phyloP scores from a whole-genome alignment of 1,284 basidiomycete genomes.

The Tilletia horrida region DNA sequence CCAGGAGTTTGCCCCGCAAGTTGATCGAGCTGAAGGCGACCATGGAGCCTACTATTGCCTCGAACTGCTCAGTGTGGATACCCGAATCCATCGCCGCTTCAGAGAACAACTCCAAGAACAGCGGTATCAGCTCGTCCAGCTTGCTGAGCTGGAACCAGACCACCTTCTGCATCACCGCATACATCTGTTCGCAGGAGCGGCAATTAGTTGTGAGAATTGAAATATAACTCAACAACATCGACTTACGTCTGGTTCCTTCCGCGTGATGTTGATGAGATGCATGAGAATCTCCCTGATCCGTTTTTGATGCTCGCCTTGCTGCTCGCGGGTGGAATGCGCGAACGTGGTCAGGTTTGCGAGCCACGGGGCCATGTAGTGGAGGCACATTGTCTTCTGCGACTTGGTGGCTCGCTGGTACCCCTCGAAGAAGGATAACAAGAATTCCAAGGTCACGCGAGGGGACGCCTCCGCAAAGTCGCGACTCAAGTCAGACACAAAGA shows the following conservation, averaged over 20 bases:
- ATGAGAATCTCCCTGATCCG: constrained; percentile 50
- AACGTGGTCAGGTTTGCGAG: constrained; percentile 48
- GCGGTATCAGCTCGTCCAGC: constrained; percentile 48
- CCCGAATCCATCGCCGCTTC: constrained; percentile 52
- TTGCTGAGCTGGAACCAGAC: constrained; percentile 50
- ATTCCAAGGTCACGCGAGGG: constrained; percentile 49
- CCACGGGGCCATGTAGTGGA: constrained; percentile 50
- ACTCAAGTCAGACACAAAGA: constrained; percentile 47
- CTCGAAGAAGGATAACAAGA: constrained; percentile 50
- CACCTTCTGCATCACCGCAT: constrained; percentile 48
- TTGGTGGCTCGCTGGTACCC: constrained; percentile 44
- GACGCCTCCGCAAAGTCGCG: constrained; percentile 46
- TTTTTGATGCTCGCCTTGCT: constrained; percentile 44
- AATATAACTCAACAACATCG: background rate
- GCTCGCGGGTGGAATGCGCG: constrained; percentile 42
- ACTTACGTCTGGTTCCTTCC: constrained; percentile 39
- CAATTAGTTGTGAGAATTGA: no score
- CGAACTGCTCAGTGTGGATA: constrained; percentile 45
- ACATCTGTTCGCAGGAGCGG: constrained; percentile 28
- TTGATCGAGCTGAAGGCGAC: constrained; percentile 50
- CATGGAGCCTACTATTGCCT: constrained; percentile 51
- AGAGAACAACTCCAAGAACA: constrained; percentile 45
- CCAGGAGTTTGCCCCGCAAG: constrained; percentile 46
- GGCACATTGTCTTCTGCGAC: constrained; percentile 44
- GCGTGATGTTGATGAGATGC: constrained; percentile 49